A percentile compares a stretch with the other conserved stretches of the same genome.
These are phyloP conservation scores for Gaillardinia entomophila DNA, from an alignment of 805 yeast genomes.

Conservation along the genomic window DNA sequence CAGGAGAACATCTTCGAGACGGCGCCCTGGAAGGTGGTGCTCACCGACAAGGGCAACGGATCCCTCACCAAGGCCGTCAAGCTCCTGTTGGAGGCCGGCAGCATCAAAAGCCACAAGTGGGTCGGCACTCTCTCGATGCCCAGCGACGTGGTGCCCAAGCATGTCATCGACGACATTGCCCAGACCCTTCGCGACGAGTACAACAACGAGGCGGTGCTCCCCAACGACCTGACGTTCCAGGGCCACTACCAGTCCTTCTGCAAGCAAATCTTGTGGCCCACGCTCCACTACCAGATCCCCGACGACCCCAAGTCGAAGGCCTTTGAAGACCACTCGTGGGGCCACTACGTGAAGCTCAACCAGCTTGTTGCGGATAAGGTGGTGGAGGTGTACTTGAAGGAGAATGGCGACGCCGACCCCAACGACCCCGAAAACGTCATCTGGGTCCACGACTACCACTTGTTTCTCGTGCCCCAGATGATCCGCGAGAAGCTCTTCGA, in stretches of 20 bases:
- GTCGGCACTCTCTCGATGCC: slow-evolving; percentile 93
- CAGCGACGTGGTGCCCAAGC: slow-evolving; percentile 67
- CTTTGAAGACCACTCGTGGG: slow-evolving; percentile 94
- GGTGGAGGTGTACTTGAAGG: slow-evolving; percentile 48
- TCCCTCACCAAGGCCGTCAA: slow-evolving; percentile 81
- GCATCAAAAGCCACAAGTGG: slow-evolving; percentile 50
- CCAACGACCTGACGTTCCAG: slow-evolving; percentile 73
- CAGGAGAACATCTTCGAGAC: slow-evolving; percentile 44
- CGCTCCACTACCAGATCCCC: slow-evolving; percentile 88
- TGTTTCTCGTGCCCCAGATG: slow-evolving; percentile 81
- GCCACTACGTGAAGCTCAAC: slow-evolving; percentile 69
- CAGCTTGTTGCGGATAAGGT: slow-evolving; percentile 75
- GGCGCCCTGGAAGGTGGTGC: slow-evolving; percentile 71
- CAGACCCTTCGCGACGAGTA: slow-evolving; percentile 41
- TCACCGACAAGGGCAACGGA: slow-evolving; percentile 75
- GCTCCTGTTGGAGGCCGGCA: slow-evolving; percentile 39
- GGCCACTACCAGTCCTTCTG: slow-evolving; percentile 92
- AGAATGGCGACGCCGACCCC: slow-evolving; percentile 43
- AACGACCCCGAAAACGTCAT: slow-evolving; percentile 53
- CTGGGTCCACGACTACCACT: slow-evolving; percentile 94
- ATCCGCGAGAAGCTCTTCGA: slow-evolving; percentile 67
- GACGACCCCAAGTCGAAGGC: slow-evolving; percentile 92
- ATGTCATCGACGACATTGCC: slow-evolving; percentile 50
- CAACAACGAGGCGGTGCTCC: slow-evolving; percentile 59
- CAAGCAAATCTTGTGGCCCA: slow-evolving; percentile 95